Evolutionary conservation across 495 filamentous ascomycete genomes (phyloP).

Genomic region (Lophiostoma macrostomum): DNA sequence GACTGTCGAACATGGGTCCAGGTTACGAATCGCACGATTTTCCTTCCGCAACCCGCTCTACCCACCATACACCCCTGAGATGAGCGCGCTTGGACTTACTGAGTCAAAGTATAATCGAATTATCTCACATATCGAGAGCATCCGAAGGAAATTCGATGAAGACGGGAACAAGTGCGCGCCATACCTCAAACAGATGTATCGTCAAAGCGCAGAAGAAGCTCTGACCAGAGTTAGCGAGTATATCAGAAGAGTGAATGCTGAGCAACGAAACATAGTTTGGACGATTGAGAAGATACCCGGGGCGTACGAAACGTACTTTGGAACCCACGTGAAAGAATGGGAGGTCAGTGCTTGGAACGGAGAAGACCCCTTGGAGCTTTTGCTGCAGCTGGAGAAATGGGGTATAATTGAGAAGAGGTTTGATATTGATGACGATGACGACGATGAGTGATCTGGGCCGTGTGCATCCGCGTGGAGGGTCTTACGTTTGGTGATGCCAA

Average conservation of each 20-base stretch:
- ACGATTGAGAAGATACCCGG: slow-evolving; percentile 21
- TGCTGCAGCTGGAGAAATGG: slow-evolving; percentile 25
- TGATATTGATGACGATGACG: slow-evolving; percentile 14
- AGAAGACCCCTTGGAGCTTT: slow-evolving; percentile 23
- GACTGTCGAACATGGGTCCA: slow-evolving; percentile 16
- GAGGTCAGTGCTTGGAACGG: slow-evolving; percentile 26
- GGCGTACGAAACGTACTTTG: slow-evolving; percentile 6
- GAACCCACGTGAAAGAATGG: slow-evolving; percentile 8
- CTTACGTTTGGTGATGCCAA: no score
- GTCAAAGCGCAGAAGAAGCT: slow-evolving; percentile 4
- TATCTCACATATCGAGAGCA: slow-evolving; percentile 6
- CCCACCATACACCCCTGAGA: slow-evolving; percentile 20
- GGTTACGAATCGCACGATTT: slow-evolving; percentile 16
- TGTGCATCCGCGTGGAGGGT: not conserved
- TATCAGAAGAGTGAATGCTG: slow-evolving; percentile 13
- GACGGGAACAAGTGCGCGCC: not conserved
- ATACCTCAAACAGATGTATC: not conserved
- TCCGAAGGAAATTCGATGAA: not conserved
- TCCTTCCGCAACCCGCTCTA: slow-evolving; percentile 18
- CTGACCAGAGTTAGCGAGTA: slow-evolving; percentile 13
- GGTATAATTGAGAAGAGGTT: slow-evolving; percentile 25
- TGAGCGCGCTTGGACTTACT: slow-evolving; percentile 17
- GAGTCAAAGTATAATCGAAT: not conserved
- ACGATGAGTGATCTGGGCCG: not conserved
- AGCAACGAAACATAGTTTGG: slow-evolving; percentile 8